Conservation (phyloP, 768 basidiomycete genomes). For the Royoungia palumana region DNA sequence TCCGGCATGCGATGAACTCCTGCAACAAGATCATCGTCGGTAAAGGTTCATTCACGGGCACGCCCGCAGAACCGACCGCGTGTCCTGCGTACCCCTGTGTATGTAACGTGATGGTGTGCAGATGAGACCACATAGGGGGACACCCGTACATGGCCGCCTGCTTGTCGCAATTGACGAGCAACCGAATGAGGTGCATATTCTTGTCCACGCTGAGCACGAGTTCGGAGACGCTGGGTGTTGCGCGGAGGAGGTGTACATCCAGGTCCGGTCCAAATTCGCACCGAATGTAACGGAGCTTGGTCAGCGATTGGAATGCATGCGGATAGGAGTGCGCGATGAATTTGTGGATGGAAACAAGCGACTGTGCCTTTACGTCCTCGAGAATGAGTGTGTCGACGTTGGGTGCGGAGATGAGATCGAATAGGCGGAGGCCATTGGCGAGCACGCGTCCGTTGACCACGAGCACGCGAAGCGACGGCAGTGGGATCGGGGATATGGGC, state of each 20-base stretch:
- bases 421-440: constrained; percentile 28
- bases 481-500: constrained; percentile 19
- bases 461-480: constrained; percentile 29
- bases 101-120: constrained; percentile 27
- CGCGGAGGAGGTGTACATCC: constrained; percentile 31
- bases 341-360: constrained; percentile 28
- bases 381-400: constrained; percentile 31
- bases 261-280: constrained; percentile 32
- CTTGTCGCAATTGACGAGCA: constrained; percentile 35
- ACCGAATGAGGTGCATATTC: constrained; percentile 27
- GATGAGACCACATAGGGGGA: constrained; percentile 28
- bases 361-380: constrained; percentile 28
- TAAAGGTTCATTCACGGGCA: constrained; percentile 31
- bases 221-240: constrained; percentile 31
- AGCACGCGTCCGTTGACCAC: constrained; percentile 30
- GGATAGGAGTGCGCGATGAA: constrained; percentile 27
- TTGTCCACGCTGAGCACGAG: constrained; percentile 31
- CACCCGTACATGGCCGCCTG: constrained; percentile 28
- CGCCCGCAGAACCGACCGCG: constrained; percentile 11
- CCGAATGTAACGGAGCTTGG: constrained; percentile 25
- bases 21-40: constrained; percentile 29
- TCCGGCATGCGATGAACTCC: constrained; percentile 23
- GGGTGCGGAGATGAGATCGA: constrained; percentile 31
- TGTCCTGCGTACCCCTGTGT: constrained; percentile 28
- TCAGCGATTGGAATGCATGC: constrained; percentile 28